Base-by-base conservation (phyloP, 1,139 yeast genomes). In the Hyphopichia fennica region DNA sequence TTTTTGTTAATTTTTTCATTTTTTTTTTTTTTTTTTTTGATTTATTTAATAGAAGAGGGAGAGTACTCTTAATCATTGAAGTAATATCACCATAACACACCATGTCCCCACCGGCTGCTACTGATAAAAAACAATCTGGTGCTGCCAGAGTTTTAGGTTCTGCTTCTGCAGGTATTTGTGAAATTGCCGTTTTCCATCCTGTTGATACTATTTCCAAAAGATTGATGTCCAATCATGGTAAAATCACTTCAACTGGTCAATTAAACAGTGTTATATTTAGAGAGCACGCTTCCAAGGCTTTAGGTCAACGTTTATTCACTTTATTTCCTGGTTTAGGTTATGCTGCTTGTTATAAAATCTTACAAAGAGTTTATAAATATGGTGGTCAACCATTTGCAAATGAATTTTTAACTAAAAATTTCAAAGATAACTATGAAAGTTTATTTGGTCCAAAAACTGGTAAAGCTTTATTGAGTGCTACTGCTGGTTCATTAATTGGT, bases 371-470 rank as follows among this genome's bases (percentile, higher is more conserved):
- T 42, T 93, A 95, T 79, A 93, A 93, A 69, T 93, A 95, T 65
- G 98, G 99, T 62, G 99, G 99, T 41, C 99, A 93, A 70, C 99
- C 99, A 43, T 91, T 90, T 62, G 99, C 95, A 50, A 93, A 91
- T 62, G 99, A 93, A 69, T 88, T 84, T 62, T 77, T 93, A 62
- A 79, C 87, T 54, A 74, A 77, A 55, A 86, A 89, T 72, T 88
- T 83, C 72, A 82, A 79, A 59, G 72, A 77, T 41, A 61, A 74
- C 42, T 93, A 83, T 61, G 96, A 93, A 56, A 67, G 73, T 46
- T 71, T 77, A 39, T 93, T 93, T 57, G 99, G 99, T 47, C 79
- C 88, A 51, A 93, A 95, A 70, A 93, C 95, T 41, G 98, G 99
- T 58, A 93, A 95, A 71, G 98, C 99, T 16, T 68, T 93, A 62